Base-by-base conservation (phyloP, 805 yeast genomes). In the Maudiozyma pseudohumilis region DNA sequence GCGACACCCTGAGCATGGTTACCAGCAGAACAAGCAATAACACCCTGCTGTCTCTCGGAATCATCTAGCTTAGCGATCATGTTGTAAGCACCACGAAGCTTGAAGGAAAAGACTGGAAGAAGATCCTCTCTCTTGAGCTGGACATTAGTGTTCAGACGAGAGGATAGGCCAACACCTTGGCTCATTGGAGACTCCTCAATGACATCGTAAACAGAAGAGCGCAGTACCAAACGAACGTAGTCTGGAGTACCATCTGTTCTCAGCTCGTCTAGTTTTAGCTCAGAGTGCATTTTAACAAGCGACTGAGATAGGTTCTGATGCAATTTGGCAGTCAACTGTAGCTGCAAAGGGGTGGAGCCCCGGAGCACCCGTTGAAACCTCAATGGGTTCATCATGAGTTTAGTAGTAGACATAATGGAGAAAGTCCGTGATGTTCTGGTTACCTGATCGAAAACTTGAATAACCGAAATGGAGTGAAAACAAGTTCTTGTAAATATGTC, bases 1-100 rank as follows among this genome's bases (percentile, higher is more conserved):
- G 98, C 98, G 11, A 92, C 97, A 48, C 99, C 99, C 59, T 92
- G 99, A 1, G 99, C 99, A 52, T 92, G 99, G 61, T 92, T 92
- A 25, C 99, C 99, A 4, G 99, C 99, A 22, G 96, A 86, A 53
- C 97, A 92, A 0, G 97, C 96, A 56, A 94, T 82, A 39, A 92
- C 96, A 50, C 99, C 99, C 68, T 58, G 85, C 50, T 45, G 79
- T 71, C 49, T 78, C 26, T 62, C 54, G 6, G 56, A 37, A n/a
- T 73, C 63, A 37, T 77, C 75, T 35, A 92, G 63, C 51, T 89
- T 84, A 25, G 97, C 94, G 50, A 92, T 82, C 95, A 86, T 87
- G 60, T 92, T 92, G 63, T 88, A 86, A 13, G 98, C 99, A 41
- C 99, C 99, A 59, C 99, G 79, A 42, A 92, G 69, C 63, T 92